Conservation (phyloP, 305 asterid species). For the Fraxinus paxiana region DNA sequence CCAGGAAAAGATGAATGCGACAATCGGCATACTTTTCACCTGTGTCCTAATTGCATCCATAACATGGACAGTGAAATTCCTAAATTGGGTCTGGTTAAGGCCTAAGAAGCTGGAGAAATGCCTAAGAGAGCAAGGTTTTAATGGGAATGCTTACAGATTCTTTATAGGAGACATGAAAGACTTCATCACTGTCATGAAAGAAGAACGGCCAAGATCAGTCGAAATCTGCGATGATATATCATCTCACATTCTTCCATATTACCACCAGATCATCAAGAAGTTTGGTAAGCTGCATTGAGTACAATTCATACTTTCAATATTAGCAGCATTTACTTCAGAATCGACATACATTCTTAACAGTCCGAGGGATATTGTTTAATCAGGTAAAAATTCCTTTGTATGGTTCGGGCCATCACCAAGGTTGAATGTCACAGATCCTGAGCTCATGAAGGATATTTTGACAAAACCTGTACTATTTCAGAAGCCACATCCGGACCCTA, state of each 20-base stretch:
- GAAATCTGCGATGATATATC: slow-evolving; percentile 24
- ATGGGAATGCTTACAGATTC: slow-evolving; percentile 42
- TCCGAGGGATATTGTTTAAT: not conserved
- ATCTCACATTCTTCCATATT: slow-evolving; percentile 37
- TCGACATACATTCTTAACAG: not conserved
- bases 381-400: slow-evolving; percentile 43
- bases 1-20: slow-evolving; percentile 3
- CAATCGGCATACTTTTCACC: slow-evolving; percentile 6
- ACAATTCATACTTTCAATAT: not conserved
- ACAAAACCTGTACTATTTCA: slow-evolving; percentile 30
- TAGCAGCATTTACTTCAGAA: not conserved
- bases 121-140: slow-evolving; percentile 38
- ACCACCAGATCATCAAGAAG: slow-evolving; percentile 23
- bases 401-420: slow-evolving; percentile 56
- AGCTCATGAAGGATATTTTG: slow-evolving; percentile 46
- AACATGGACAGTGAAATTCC: slow-evolving; percentile 25
- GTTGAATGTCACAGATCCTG: slow-evolving; percentile 37
- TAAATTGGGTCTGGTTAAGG: slow-evolving; percentile 47
- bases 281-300: slow-evolving; percentile 27
- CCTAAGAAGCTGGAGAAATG: slow-evolving; percentile 40
- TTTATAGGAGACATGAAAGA: slow-evolving; percentile 41
- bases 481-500: slow-evolving; percentile 43
- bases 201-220: slow-evolving; percentile 22
- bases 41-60: slow-evolving; percentile 13
- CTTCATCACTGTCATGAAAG: slow-evolving; percentile 17